Conservation (phyloP, 345 rosid genomes). For the Murraya koenigii region DNA sequence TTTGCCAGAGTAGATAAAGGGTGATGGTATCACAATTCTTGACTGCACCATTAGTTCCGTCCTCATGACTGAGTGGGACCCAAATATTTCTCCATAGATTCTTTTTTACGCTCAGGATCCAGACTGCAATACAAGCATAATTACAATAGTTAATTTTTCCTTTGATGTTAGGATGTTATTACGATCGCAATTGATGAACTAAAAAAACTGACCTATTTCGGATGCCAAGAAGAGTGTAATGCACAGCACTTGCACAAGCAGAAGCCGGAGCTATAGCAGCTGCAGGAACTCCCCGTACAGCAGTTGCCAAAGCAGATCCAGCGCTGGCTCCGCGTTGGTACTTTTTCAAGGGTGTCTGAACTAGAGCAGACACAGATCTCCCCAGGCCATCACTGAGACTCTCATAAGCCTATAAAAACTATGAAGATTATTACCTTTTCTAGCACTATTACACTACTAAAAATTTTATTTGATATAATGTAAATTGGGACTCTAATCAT, state of each 20-base stretch:
- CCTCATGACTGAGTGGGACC: constrained; percentile 55
- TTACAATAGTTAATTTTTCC: constrained; percentile 11
- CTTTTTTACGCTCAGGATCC: constrained; percentile 92
- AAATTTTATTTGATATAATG: background rate
- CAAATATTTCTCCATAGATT: constrained; percentile 94
- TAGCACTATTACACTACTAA: background rate
- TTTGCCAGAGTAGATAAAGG: background rate
- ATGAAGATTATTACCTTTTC: constrained; percentile 15
- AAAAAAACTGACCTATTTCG: constrained; percentile 66
- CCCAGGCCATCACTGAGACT: constrained; percentile 85
- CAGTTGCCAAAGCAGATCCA: constrained; percentile 79
- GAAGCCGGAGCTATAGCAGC: constrained; percentile 94
- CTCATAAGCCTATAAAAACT: constrained; percentile 67
- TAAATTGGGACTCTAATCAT: background rate
- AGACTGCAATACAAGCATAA: constrained; percentile 73
- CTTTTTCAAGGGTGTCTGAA: constrained; percentile 69
- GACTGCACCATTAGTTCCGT: constrained; percentile 22
- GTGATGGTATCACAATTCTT: background rate
- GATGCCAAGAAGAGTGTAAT: constrained; percentile 80
- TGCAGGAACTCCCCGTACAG: constrained; percentile 75
- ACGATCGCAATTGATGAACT: background rate
- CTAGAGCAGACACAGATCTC: constrained; percentile 85
- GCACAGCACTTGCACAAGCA: constrained; percentile 79
- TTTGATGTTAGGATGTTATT: background rate
- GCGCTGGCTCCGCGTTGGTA: constrained; percentile 87